Evolutionary conservation across 257 asterid genomes (phyloP), one percentile per base, ranked within the genome.

Genomic region (Eucommia ulmoides): DNA sequence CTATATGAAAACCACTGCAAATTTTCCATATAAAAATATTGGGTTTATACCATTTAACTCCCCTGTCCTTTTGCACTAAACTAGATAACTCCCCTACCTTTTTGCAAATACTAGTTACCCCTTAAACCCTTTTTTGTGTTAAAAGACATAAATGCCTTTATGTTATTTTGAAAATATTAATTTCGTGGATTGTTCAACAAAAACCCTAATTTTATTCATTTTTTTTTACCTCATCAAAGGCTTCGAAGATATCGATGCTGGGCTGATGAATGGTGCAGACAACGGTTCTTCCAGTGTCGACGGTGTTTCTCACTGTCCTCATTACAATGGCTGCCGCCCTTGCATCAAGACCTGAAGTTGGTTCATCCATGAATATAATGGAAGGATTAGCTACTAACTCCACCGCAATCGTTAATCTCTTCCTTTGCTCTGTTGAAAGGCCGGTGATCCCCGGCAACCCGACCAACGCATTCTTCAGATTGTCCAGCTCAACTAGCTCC

Each of bases 201-300:
- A n/a, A 26, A 4, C 12, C 12, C 38, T 26, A 6, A 26, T 26
- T 26, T 26, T 26, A 26, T 26, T 6, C 12, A 6, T 26, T 26
- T 26, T 6, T 15, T 45, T 19, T 52, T 53, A 68, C 84, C 88
- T 82, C 89, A 24, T 82, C 93, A n/a, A 82, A 74, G 19, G 85
- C 68, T 74, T 82, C 93, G 45, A 82, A 79, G 24, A 76, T 82
- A 53, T 79, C 86, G 19, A 82, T 82, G 47, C 89, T 76, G 19
- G 86, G 86, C 49, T 82, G 86, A 63, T 82, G 93, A 45, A 82
- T 82, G 1, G 93, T 79, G 66, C 93, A 82, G 2, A 82, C 93
- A 17, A 82, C 86, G 3, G 86, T 82, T 52, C 83, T 69, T 5
- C 93, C 86, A 0, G 89, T 81, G 53, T 81, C 83, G 12, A 81